Evolutionary conservation across 108 stramenopile species (phyloP), one percentile per base, ranked within the genome.

Genomic region (Aurantiochytrium sp.): DNA sequence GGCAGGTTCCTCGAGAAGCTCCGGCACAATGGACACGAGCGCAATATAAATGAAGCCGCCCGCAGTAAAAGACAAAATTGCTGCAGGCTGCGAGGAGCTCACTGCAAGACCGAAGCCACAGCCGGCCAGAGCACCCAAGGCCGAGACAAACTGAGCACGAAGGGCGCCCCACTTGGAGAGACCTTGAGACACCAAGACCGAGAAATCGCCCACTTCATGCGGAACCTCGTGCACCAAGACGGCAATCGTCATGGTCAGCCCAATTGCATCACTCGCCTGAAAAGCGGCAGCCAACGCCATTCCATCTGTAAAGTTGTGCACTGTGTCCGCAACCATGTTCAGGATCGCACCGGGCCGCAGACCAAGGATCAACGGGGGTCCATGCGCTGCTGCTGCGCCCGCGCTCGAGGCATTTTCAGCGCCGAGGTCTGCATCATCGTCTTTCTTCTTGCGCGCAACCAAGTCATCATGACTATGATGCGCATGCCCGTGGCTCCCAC

Each of bases 271-370:
- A 18, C 87, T 43, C 12, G 23, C 35, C 5, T 87, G 87, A 5
- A 90, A 90, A 88, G 76, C 87, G 1, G 90, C 90, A 10, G 58
- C 90, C 5, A 90, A n/a, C 14, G 58, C 57, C 87, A 87, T 87
- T 6, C 90, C 87, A n/a, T 73, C 89, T 12, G 73, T 58, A n/a
- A 90, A 87, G 83, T 87, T 90, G 44, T 90, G 87, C 55, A 90
- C 87, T 19, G 90, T 60, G 60, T 90, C 90, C 23, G 87, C 90
- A 12, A 57, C 23, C 53, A 87, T 55, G 42, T 87, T 90, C 0
- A 89, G 89, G 25, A 83, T 83, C 16, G 76, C 76, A 23, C 76
- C 76, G 6, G 76, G 76, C 25, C 51, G 45, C n/a, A 83, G 76
- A 16, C 76, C 76, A 6, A 83, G 28, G 6, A 83, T 23, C 19